Base-by-base conservation (phyloP, 805 yeast species). In the Candida corydali region DNA sequence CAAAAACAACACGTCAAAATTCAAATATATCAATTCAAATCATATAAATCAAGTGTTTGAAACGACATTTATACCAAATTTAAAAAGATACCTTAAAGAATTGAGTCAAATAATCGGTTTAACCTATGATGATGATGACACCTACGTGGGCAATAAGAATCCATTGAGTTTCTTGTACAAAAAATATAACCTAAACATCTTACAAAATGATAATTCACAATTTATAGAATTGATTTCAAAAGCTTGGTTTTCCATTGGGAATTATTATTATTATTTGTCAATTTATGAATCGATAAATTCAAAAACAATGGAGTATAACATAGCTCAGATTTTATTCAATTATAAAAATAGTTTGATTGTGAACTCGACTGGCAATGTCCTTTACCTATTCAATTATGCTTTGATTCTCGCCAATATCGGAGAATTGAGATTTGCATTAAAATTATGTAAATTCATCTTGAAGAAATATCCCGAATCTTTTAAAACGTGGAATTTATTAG, bases 401-500 rank as follows among this genome's bases (percentile, higher is more conserved):
- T 64, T 69, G 32, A 57, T 64, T 4, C 55, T 77, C 26, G 69
- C 81, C 1, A 65, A 70, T 40, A 51, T 58, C 15, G 59, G 74
- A 15, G 57, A 69, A 12, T 51, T 70, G 11, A 62, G 59, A 16
- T 67, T 65, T 7, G 63, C 83, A 3, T 50, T 66, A 8, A 69
- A 63, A 40, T 56, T 70, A 31, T 51, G 78, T 41, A 80, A 76
- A 49, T 56, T 62, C 32, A 64, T 76, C 4, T 59, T 79, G 40
- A 74, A 68, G 30, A 56, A 65, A 27, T 66, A 66, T 38, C 82
- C 85, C 0, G 73, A 73, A 28, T 71, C 77, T 34, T 65, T 80
- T 47, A 73, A 72, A 47, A 71, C 80, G 6, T 79, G 91, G 79
- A 84, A 84, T 51, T 59, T 86, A 45, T 60, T 84, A 27, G 75